Base-by-base conservation (phyloP, 805 yeast species). In the Trichomonascus vanleenenianus region DNA sequence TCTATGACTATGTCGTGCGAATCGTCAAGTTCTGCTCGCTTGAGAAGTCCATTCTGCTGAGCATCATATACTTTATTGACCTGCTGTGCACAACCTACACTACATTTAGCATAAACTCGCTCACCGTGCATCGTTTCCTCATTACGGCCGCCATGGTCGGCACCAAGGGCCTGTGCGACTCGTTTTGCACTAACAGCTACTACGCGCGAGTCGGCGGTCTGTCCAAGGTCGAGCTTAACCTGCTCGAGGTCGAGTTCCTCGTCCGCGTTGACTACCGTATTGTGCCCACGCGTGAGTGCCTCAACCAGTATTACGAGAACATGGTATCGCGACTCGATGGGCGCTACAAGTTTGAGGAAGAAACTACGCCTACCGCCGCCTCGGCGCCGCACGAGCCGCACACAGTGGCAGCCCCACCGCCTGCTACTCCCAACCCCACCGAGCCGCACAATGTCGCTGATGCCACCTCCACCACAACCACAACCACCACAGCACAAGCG, bases 121-220 rank as follows among this genome's bases (percentile, higher is more conserved):
- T 93, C 61, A 91, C 98, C 0, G 96, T 91, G 3, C 98, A 91
- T 61, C 74, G 98, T 47, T 93, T 88, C 57, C 65, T 91, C 44
- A 71, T 91, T 35, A 89, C 96, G 0, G 93, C 96, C 1, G 88
- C 96, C 0, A 85, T 94, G 49, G 78, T 91, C 2, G 95, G 93
- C 0, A 81, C 91, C 52, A 91, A 91, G 61, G 91, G 95, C 1
- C 72, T 88, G 52, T 88, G 96, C 63, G 98, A 91, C 65, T 83
- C 89, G 20, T 91, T 93, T 64, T 89, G 93, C 65, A 87, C 96
- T 12, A 91, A 89, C 63, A 75, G 82, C 39, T 96, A 93, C 63
- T 91, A 93, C 58, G 95, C 97, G 10, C 85, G 84, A 60, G 97
- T 93, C 15, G 98, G 98, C 2, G 97, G 98, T 49, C 83, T 88